phyloP scores from a whole-genome alignment of 2,329 filamentous ascomycete genomes.

The Calonectria crousiana region DNA sequence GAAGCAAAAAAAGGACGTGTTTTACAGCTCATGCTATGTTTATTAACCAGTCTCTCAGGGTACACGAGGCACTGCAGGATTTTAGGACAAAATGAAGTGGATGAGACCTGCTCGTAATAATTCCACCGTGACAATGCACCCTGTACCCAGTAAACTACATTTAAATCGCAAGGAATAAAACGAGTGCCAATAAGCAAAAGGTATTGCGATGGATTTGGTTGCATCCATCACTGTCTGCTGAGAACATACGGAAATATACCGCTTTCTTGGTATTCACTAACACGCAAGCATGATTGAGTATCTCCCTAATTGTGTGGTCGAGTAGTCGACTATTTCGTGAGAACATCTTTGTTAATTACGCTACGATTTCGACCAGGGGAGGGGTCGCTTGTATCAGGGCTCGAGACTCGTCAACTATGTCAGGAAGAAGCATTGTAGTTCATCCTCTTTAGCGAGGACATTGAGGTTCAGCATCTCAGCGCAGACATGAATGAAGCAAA shows the following conservation, averaged over 20 bases:
- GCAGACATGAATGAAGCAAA: background rate
- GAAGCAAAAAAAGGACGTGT: too few species aligned
- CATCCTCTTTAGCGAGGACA: background rate
- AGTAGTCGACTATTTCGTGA: background rate
- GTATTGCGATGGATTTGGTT: too few species aligned
- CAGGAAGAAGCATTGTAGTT: background rate
- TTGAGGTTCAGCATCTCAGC: background rate
- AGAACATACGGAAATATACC: background rate
- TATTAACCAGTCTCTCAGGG: too few species aligned
- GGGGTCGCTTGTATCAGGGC: background rate
- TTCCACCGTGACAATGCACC: too few species aligned
- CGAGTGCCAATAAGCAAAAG: too few species aligned
- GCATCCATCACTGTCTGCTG: background rate
- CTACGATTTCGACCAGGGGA: background rate
- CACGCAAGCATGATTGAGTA: background rate
- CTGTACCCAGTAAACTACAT: too few species aligned
- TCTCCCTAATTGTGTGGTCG: background rate
- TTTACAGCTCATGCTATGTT: too few species aligned
- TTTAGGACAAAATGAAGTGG: too few species aligned
- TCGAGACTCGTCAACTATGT: background rate
- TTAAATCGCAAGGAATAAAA: too few species aligned
- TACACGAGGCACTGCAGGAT: too few species aligned
- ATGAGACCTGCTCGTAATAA: too few species aligned
- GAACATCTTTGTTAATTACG: background rate
- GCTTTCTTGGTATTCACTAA: background rate